Base-by-base conservation (phyloP, 352 stramenopile species). In the Phytophthora tentaculata region DNA sequence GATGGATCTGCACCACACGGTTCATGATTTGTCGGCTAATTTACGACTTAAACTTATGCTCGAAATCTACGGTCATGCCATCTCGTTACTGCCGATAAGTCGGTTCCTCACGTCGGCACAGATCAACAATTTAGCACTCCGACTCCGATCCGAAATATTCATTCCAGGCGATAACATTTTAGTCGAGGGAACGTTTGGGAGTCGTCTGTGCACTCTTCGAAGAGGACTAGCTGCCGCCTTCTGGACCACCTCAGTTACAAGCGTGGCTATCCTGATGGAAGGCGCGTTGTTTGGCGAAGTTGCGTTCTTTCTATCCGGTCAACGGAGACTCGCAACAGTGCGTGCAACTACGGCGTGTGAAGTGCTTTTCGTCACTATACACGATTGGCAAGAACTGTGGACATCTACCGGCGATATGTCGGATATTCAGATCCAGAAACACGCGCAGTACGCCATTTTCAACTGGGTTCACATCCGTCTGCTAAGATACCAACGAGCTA, bases 31-130 rank as follows among this genome's bases (percentile, higher is more conserved):
- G 12, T 88, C 83, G 0, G 81, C 84, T 0, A 91, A 90, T 28
- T 69, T 95, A 16, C 80, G 77, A 19, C 74, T 94, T 17, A 88
- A 92, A 55, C 68, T 95, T 22, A 88, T 88, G 79, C 74, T 89
- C 20, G 86, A 92, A 41, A 82, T 93, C 10, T 92, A 92, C 47
- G 85, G 87, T 5, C 55, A 71, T 2, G 51, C 79, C 0, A 86
- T 94, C 16, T 17, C 68, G 1, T 43, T 58, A 26, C 55, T 94
- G 0, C 77, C 87, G 0, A 90, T 95, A 44, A 86, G 77, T 23
- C 81, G 73, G 6, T 88, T 88, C 47, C 59, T 93, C 5, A 79
- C 82, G 0, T 66, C 77, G 8, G 67, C 82, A 2, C 85, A 93
- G 24, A 62, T 91, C 8, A 90, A 90, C 48, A 91, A 88, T 49